These are phyloP conservation scores for Paecilomyces sp. DNA, from an alignment of 2,329 filamentous ascomycete genomes.

Conservation along the genomic window DNA sequence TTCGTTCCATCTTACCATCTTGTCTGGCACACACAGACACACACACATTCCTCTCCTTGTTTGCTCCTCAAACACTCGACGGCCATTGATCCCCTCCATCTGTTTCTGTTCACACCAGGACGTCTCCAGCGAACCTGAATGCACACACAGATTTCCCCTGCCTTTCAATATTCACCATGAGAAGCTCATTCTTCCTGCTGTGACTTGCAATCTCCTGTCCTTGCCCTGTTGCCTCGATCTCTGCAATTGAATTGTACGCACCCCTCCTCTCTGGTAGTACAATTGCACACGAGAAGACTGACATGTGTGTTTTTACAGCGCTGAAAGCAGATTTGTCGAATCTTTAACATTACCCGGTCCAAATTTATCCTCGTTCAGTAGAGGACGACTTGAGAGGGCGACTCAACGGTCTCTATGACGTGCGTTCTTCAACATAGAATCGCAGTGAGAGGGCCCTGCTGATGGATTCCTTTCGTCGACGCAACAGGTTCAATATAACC, in stretches of 20 bases:
- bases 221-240: background rate
- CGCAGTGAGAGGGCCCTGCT: background rate
- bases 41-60: background rate
- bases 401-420: constrained; percentile 5
- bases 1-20: background rate
- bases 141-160: background rate
- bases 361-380: background rate
- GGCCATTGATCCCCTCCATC: background rate
- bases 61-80: background rate
- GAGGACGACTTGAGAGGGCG: constrained; percentile 5
- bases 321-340: background rate
- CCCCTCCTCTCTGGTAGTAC: background rate
- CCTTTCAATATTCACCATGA: background rate
- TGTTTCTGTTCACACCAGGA: background rate
- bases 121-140: background rate
- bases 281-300: background rate
- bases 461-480: constrained; percentile 4
- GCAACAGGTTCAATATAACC: constrained; percentile 34
- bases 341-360: background rate
- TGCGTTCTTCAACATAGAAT: background rate
- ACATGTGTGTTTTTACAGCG: background rate
- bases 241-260: background rate
- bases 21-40: background rate
- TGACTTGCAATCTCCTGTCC: background rate
- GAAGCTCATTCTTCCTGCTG: background rate